These are phyloP conservation scores for Elongisporangium prolatum DNA, from an alignment of 352 stramenopile genomes.

Conservation along the genomic window DNA sequence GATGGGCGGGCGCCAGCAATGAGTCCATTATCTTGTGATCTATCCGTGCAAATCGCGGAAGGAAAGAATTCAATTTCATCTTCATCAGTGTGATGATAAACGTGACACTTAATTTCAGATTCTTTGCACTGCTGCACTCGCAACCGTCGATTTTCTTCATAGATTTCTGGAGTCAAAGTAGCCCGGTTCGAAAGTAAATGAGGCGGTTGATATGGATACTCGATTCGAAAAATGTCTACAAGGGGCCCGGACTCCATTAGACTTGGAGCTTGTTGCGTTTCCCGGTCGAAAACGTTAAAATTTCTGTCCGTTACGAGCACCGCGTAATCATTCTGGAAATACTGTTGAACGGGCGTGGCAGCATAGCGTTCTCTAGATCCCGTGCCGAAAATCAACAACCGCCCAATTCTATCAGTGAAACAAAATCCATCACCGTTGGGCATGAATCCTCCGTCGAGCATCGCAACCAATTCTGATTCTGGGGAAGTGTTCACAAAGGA, in stretches of 20 bases:
- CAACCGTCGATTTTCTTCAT: constrained; percentile 54
- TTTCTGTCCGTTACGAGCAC: constrained; percentile 84
- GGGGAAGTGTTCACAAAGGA: constrained; percentile 53
- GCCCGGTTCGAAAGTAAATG: constrained; percentile 39
- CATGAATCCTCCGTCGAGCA: constrained; percentile 75
- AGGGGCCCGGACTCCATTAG: constrained; percentile 78
- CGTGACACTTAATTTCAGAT: constrained; percentile 58
- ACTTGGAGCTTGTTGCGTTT: constrained; percentile 82
- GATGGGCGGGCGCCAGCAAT: constrained; percentile 16
- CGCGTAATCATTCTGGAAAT: constrained; percentile 89
- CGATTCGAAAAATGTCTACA: constrained; percentile 63
- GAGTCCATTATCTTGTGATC: background rate
- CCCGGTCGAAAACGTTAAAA: constrained; percentile 87
- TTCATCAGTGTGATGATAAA: constrained; percentile 43
- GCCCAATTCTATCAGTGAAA: constrained; percentile 80
- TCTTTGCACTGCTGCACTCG: constrained; percentile 64
- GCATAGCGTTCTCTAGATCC: constrained; percentile 61
- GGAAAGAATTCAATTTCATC: constrained; percentile 51
- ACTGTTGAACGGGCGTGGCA: constrained; percentile 74
- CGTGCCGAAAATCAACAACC: constrained; percentile 74
- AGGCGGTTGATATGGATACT: constrained; percentile 73
- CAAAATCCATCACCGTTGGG: constrained; percentile 63
- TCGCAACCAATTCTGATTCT: constrained; percentile 53
- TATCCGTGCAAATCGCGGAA: constrained; percentile 24
- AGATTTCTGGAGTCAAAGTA: constrained; percentile 33